Evolutionary conservation across 1,284 basidiomycete species (phyloP), one percentile per base, ranked within the genome.

Genomic region (Tausonia pullulans): DNA sequence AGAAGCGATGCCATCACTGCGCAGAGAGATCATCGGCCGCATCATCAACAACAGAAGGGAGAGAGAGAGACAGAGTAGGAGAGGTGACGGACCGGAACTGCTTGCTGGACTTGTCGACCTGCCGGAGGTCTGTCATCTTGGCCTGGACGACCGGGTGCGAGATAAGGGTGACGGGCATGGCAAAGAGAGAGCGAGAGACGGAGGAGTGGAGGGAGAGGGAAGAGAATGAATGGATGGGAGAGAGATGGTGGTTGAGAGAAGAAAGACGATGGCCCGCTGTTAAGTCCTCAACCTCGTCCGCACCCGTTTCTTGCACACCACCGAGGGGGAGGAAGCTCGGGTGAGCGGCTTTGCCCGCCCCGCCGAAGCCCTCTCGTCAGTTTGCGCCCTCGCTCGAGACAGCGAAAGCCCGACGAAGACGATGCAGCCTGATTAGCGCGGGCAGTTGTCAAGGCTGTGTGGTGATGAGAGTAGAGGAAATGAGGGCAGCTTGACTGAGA

Each of bases 71-170:
- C 6, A 52, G 5, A 16, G 50, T 16, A 41, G 39, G 8, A 55
- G 7, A 44, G 7, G 11, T 10, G 41, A 16, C 53, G 56, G 4
- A 55, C 55, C 61, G 13, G 63, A 65, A 65, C 63, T 65, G 48
- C 43, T 56, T 60, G 6, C 53, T 52, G 4, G 53, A 51, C 52
- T 7, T 40, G 2, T 60, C 49, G 9, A 49, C 41, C 45, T 57
- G 44, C 3, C 63, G 58, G 27, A 65, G 63, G 40, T 44, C 40
- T 14, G 53, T 43, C 52, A 65, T 55, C 59, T 65, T 65, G 40
- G 46, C 54, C 44, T 61, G 59, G 63, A 65, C 43, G 59, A 65
- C 54, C 6, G 63, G 63, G 54, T 65, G 63, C 5, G 50, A 3
- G 59, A 65, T 14, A 11, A 55, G 53, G n/a, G 39, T 55, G 54